phyloP scores from a whole-genome alignment of 116 monocot genomes.

The Posidonia oceanica region DNA sequence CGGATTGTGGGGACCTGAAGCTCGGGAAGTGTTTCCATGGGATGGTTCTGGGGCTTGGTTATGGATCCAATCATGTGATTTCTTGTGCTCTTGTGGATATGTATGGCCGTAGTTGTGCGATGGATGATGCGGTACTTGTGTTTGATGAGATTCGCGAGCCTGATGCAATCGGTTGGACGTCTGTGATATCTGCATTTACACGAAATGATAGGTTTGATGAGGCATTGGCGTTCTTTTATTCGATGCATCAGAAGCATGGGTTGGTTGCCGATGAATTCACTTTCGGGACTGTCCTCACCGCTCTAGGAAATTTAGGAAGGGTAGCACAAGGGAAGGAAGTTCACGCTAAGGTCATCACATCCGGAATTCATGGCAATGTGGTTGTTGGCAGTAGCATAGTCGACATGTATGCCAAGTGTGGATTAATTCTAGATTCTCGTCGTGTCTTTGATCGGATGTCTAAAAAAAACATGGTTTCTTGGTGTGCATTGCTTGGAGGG shows the following conservation, averaged over 20 bases:
- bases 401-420: constrained; percentile 79
- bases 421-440: constrained; percentile 26
- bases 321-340: constrained; percentile 16
- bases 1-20: constrained; percentile 8
- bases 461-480: constrained; percentile 49
- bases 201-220: constrained; percentile 40
- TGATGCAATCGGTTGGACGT: constrained; percentile 38
- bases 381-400: constrained; percentile 52
- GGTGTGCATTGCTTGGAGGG: constrained; percentile 70
- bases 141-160: constrained; percentile 36
- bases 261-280: constrained; percentile 16
- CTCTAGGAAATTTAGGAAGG: constrained; percentile 18
- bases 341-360: constrained; percentile 12
- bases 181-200: constrained; percentile 29
- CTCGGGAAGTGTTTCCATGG: constrained; percentile 46
- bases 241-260: constrained; percentile 14
- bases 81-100: constrained; percentile 48
- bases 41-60: constrained; percentile 26
- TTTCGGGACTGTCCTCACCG: constrained; percentile 18
- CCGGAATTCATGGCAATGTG: constrained; percentile 30
- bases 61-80: constrained; percentile 35
- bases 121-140: constrained; percentile 24
- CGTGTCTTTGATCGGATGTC: constrained; percentile 61
- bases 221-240: constrained; percentile 35
- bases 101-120: constrained; percentile 29